Percentiles rank a stretch among this genome's conserved stretches.
phyloP scores from a whole-genome alignment of 2,329 filamentous ascomycete genomes.

The Beauveria sp. region DNA sequence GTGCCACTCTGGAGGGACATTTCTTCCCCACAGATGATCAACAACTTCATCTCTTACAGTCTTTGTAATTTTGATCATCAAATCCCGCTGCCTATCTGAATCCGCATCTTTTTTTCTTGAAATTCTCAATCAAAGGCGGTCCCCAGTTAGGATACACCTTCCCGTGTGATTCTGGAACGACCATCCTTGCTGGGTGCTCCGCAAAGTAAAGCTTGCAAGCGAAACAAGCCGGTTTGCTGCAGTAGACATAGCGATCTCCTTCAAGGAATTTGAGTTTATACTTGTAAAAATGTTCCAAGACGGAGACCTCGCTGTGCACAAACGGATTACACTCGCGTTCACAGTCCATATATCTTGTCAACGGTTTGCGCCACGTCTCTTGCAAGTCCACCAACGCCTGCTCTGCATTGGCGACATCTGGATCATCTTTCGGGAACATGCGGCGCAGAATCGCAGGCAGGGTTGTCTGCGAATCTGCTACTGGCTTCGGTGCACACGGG shows the following conservation, averaged over 20 bases:
- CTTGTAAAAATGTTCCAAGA: slow-evolving; percentile 38
- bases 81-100: slow-evolving; percentile 2
- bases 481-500: no score
- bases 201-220: slow-evolving; percentile 39
- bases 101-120: background rate
- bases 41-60: background rate
- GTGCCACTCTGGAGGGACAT: background rate
- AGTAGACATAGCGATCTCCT: slow-evolving; percentile 38
- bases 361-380: background rate
- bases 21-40: background rate
- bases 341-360: background rate
- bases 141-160: slow-evolving; percentile 37
- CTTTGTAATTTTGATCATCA: slow-evolving; percentile 3
- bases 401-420: slow-evolving; percentile 7
- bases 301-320: slow-evolving; percentile 39
- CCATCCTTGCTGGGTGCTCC: slow-evolving; percentile 27
- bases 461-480: no score
- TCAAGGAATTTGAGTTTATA: slow-evolving; percentile 26
- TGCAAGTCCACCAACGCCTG: background rate
- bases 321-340: slow-evolving; percentile 15
- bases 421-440: no score
- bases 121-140: background rate
- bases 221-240: slow-evolving; percentile 45
- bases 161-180: slow-evolving; percentile 28
- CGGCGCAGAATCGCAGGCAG: no score